Evolutionary conservation across 2,329 filamentous ascomycete species (phyloP), one percentile per base, ranked within the genome.

Genomic region (Karstenula rhodostoma): DNA sequence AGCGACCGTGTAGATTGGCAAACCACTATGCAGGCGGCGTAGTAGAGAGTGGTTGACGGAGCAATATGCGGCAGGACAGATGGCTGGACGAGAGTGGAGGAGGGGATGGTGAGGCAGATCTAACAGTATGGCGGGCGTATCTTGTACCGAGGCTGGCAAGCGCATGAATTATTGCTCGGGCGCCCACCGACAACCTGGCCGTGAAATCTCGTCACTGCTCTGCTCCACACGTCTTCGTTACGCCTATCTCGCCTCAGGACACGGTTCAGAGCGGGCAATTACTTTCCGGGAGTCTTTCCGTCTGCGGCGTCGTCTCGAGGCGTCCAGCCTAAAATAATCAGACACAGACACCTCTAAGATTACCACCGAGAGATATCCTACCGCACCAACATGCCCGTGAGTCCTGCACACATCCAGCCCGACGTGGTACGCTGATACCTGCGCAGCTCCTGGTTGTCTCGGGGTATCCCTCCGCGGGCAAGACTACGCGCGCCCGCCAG

Each of bases 391-490:
- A 74, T 74, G 72, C 72, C 72, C 47, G 72, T 74, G 60, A 64
- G 72, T 63, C 23, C 19, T 52, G 44, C 49, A 22, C 23, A 35
- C 37, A 15, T 50, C 35, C 57, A 59, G 19, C 17, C 19, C 19
- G 23, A 46, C 60, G 53, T 63, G 40, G 59, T 50, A 59, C 23
- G 68, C 69, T 72, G 67, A 73, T 57, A 40, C 56, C 51, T 62
- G 58, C 58, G 50, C 70, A 89, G 86, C 84, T 89, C 70, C 82
- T 89, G 61, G 80, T 88, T 59, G 79, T 89, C 61, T 87, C 86
- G 63, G 87, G 87, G 64, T 88, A 86, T 72, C 87, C 87, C 51
- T 87, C 84, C 65, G 86, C 86, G 68, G 87, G 87, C 69, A 87
- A 89, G 67, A 87, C 85, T 13, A 79, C 87, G 68, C 85, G 87